Evolutionary conservation across 371 early-diverging fungal genomes (phyloP).

Genomic region (Mycotypha africana): DNA sequence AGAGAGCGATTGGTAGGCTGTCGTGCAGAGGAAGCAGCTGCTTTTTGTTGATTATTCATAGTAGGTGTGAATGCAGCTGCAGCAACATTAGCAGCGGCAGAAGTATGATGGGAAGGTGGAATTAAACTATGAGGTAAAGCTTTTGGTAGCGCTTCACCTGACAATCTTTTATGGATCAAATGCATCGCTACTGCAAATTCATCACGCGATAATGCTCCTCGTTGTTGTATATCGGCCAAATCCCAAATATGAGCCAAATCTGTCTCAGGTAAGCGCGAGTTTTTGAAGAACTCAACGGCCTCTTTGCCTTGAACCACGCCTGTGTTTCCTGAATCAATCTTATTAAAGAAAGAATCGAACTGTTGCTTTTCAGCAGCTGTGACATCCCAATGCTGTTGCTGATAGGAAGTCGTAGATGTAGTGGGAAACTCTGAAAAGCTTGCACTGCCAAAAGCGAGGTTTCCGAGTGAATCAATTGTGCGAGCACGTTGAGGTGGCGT

Average conservation of each 20-base stretch:
- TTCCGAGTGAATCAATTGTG: slow-evolving; percentile 44
- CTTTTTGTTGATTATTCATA: not conserved
- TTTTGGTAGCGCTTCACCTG: slow-evolving; percentile 79
- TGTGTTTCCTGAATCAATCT: slow-evolving; percentile 45
- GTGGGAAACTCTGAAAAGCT: no score
- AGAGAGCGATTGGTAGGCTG: not conserved
- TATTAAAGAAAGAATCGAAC: slow-evolving; percentile 64
- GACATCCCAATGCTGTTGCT: slow-evolving; percentile 59
- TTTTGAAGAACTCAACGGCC: slow-evolving; percentile 74
- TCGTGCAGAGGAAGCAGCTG: slow-evolving; percentile 9
- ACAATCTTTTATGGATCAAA: slow-evolving; percentile 72
- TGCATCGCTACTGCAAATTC: slow-evolving; percentile 95
- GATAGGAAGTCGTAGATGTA: slow-evolving; percentile 6
- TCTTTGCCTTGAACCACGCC: slow-evolving; percentile 45
- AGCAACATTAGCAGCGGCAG: slow-evolving; percentile 4
- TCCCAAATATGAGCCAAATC: slow-evolving; percentile 79
- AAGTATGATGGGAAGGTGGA: slow-evolving; percentile 17
- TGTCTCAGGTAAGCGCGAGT: slow-evolving; percentile 64
- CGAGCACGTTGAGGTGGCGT: slow-evolving; percentile 34
- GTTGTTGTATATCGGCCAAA: slow-evolving; percentile 72
- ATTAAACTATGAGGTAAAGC: slow-evolving; percentile 33
- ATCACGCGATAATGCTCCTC: slow-evolving; percentile 76
- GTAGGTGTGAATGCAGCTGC: slow-evolving; percentile 1
- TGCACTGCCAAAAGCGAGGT: slow-evolving; percentile 34
- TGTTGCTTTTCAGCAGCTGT: slow-evolving; percentile 59